A percentile compares a stretch with the other conserved stretches of the same genome.
phyloP scores from a whole-genome alignment of 129 eudicot species.

The Ambrosia trifida region DNA sequence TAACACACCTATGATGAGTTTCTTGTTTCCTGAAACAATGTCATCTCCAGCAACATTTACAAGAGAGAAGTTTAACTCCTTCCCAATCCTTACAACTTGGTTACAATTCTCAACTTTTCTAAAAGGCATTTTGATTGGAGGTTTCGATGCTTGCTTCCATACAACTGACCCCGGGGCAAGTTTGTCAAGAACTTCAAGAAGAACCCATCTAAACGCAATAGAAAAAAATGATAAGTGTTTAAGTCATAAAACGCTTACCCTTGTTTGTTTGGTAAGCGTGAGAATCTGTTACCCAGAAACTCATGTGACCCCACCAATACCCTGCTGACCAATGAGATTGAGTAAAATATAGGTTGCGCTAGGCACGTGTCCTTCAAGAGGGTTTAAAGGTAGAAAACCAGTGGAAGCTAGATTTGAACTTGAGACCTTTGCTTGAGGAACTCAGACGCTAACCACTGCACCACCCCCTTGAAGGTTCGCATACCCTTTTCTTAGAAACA shows the following conservation, averaged over 20 bases:
- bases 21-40: conserved; percentile 81
- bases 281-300: too few relatives aligned
- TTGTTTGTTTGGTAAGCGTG: background rate
- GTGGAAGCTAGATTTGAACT: too few relatives aligned
- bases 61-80: conserved; percentile 65
- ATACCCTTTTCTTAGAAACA: background rate
- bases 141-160: conserved; percentile 77
- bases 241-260: background rate
- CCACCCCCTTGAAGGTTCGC: too few relatives aligned
- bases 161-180: conserved; percentile 76
- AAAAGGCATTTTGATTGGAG: conserved; percentile 76
- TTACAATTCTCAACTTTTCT: conserved; percentile 82
- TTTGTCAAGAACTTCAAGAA: conserved; percentile 77
- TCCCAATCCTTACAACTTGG: conserved; percentile 72
- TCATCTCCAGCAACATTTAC: conserved; percentile 76
- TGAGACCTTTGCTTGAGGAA: too few relatives aligned
- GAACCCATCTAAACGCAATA: conserved; percentile 58
- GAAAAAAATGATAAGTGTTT: conserved; percentile 1
- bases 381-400: too few relatives aligned
- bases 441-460: too few relatives aligned
- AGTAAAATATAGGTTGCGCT: too few relatives aligned
- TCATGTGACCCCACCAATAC: too few relatives aligned
- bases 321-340: too few relatives aligned
- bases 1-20: conserved; percentile 67
- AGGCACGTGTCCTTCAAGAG: too few relatives aligned